Conservation (phyloP, 2,329 filamentous ascomycete genomes). For the Dothideomycetidae sp. region DNA sequence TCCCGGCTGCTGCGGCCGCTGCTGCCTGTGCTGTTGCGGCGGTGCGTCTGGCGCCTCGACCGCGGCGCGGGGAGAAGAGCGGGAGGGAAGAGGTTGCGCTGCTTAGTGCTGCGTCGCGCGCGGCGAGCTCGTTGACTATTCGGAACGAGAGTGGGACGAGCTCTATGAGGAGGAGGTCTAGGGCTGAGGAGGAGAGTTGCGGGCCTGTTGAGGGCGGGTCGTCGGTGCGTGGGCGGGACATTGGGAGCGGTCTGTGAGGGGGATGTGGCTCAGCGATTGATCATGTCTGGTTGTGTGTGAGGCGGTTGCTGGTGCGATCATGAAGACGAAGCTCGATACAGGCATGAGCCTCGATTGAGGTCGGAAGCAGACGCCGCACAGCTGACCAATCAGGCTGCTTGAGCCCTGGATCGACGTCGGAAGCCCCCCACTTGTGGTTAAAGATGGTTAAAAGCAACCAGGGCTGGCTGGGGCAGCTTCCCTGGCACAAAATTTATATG, state of each 20-base stretch:
- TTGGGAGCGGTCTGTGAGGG: background rate
- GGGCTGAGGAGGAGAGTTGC: constrained; percentile 58
- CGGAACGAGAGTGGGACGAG: constrained; percentile 88
- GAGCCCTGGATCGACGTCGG: no score
- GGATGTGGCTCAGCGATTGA: no score
- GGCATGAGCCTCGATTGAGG: background rate
- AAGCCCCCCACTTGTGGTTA: no score
- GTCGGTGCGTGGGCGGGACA: constrained; percentile 5
- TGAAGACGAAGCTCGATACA: background rate
- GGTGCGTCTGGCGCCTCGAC: constrained; percentile 13
- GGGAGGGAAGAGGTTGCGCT: constrained; percentile 4
- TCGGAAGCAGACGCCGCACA: no score
- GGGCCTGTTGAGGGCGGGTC: constrained; percentile 12
- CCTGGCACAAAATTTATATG: no score
- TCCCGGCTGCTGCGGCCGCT: constrained; percentile 12
- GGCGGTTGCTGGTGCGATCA: background rate
- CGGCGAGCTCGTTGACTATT: constrained; percentile 58
- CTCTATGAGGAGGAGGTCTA: constrained; percentile 93
- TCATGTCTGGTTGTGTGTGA: no score
- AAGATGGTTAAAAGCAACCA: no score
- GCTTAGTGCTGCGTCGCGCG: constrained; percentile 29
- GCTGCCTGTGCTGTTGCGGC: constrained; percentile 16
- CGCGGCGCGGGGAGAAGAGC: constrained; percentile 1
- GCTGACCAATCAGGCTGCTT: background rate
- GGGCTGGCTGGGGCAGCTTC: no score